Evolutionary conservation across 345 rosid species (phyloP), one percentile per base, ranked within the genome.

Genomic region (Corchorus capsularis): DNA sequence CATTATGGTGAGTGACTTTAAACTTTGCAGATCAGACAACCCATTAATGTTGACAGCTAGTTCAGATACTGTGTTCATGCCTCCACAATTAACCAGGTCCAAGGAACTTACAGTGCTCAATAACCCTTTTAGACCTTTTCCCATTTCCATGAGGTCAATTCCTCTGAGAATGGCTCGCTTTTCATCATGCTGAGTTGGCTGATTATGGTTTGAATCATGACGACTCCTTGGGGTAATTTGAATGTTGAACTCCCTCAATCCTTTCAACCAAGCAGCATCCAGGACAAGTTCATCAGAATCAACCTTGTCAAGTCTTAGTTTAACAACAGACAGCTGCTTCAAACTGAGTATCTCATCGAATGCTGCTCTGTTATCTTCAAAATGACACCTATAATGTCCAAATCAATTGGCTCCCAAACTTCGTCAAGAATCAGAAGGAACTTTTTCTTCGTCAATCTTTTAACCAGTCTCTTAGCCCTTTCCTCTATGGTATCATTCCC

Each of bases 381-480:
- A n/a, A n/a, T 79, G 15, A 84, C 79, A 47, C 86, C 86, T 0
- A 80, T 47, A 0, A 15, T 46, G 60, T 72, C 63, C 53, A 80
- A 35, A 16, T 84, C 75, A 43, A 84, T 37, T 22, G 37, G 49
- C 35, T 71, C 52, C 87, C 87, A 84, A 3, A 86, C 37, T 56
- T 83, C 78, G 34, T 86, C 86, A 8, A 86, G 53, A 34, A 86
- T 79, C 35, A 86, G 45, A 5, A 86, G 84, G 45, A 78, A 79
- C 66, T 60, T 54, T 19, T 47, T 55, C 46, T 0, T 56, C 63
- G 16, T 73, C 73, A 83, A 65, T 22, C 79, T 39, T 5, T 27
- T 34, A 10, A 43, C 13, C 43, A 83, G 39, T 7, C 65, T 61
- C 8, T 76, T 52, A 22, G 83, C 82, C 41, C 73, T 52, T 45